These are phyloP conservation scores for Komagataella ulmi DNA, from an alignment of 805 yeast genomes.

Conservation along the genomic window DNA sequence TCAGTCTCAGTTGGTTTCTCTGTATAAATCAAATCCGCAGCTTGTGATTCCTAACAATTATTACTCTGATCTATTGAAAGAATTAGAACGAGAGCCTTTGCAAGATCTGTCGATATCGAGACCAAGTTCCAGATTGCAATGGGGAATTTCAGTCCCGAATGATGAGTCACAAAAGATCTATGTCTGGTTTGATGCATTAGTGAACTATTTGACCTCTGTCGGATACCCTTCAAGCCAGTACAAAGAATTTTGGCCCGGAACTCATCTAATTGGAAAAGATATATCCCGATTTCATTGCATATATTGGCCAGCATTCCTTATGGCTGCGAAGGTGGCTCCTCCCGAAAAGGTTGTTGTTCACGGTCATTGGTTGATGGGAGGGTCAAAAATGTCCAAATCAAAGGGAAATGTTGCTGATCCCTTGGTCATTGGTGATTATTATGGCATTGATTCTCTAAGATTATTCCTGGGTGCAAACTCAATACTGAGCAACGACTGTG, in stretches of 20 bases:
- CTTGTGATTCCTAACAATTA: constrained; percentile 59
- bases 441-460: constrained; percentile 64
- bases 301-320: constrained; percentile 85
- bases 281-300: constrained; percentile 80
- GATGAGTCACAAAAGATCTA: constrained; percentile 72
- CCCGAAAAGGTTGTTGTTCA: constrained; percentile 79
- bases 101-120: constrained; percentile 79
- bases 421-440: constrained; percentile 38
- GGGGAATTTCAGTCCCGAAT: constrained; percentile 88
- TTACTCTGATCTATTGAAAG: constrained; percentile 39
- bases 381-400: constrained; percentile 88
- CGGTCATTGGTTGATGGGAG: constrained; percentile 87
- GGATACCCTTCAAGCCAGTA: constrained; percentile 33
- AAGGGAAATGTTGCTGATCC: constrained; percentile 94
- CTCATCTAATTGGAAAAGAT: constrained; percentile 87
- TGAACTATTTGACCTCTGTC: constrained; percentile 63
- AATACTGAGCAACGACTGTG: constrained; percentile 63
- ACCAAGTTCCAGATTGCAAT: constrained; percentile 59
- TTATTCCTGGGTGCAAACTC: constrained; percentile 70
- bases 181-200: constrained; percentile 94
- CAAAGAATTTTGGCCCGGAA: constrained; percentile 42
- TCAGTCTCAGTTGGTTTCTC: constrained; percentile 35
- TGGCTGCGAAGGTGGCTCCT: constrained; percentile 64
- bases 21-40: constrained; percentile 31
- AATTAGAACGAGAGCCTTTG: constrained; percentile 33